phyloP scores from a whole-genome alignment of 305 asterid genomes.

The Solanum aculeatissimum region DNA sequence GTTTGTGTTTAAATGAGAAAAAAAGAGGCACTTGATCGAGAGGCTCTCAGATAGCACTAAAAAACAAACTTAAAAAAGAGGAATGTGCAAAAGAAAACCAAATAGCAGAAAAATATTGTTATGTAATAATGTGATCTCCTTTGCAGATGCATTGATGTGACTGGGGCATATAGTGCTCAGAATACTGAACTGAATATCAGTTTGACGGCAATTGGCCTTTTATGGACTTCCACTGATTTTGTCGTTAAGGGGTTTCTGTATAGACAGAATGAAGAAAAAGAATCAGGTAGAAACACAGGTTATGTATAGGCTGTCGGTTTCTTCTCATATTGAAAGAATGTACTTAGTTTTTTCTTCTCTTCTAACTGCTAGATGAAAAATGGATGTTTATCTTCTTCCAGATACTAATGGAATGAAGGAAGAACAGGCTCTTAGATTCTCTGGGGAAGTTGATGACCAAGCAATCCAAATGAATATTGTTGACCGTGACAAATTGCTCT shows the following conservation, averaged over 20 bases:
- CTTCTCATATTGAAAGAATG: neutral
- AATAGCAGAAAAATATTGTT: neutral
- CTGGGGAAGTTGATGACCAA: slow-evolving; percentile 27
- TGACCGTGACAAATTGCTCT: slow-evolving; percentile 64
- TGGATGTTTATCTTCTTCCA: slow-evolving; percentile 25
- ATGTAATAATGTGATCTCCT: slow-evolving; percentile 1
- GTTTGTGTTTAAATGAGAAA: neutral
- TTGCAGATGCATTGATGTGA: slow-evolving; percentile 90
- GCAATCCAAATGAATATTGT: slow-evolving; percentile 29
- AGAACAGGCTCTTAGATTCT: slow-evolving; percentile 21
- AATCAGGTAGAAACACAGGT: slow-evolving; percentile 33
- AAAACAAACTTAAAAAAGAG: neutral
- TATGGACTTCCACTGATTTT: slow-evolving; percentile 96
- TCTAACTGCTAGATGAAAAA: neutral
- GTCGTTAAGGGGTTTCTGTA: slow-evolving; percentile 60
- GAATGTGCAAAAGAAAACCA: neutral
- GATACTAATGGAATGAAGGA: slow-evolving; percentile 37
- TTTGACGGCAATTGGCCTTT: slow-evolving; percentile 87
- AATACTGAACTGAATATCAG: slow-evolving; percentile 90
- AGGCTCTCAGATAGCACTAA: neutral
- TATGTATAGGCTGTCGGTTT: neutral
- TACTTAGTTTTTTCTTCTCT: neutral
- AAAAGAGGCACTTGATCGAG: neutral
- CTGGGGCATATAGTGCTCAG: slow-evolving; percentile 95
- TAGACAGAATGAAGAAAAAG: slow-evolving; percentile 38